Evolutionary conservation across 768 basidiomycete species (phyloP).

Genomic region (Boletus reticuloceps): DNA sequence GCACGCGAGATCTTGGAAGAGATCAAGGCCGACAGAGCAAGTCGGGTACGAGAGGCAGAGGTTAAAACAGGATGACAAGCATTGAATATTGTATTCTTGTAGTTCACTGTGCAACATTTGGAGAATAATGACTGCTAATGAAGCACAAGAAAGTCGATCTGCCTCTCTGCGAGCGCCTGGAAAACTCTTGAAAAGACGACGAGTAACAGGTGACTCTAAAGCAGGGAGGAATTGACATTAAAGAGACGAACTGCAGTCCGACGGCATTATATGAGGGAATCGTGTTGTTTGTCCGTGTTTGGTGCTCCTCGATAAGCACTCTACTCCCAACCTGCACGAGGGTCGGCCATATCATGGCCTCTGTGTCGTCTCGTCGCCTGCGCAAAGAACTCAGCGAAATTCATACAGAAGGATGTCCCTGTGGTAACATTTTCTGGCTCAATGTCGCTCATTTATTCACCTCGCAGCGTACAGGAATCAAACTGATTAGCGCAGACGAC

Average conservation of each 20-base stretch:
- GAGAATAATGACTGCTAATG: constrained; percentile 6
- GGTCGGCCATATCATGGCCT: constrained; percentile 43
- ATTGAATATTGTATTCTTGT: constrained; percentile 20
- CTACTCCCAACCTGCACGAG: constrained; percentile 13
- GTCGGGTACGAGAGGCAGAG: constrained; percentile 42
- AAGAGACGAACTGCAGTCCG: not conserved
- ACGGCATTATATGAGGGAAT: constrained; percentile 28
- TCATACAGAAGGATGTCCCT: constrained; percentile 60
- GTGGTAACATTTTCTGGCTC: constrained; percentile 40
- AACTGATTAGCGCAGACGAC: constrained; percentile 70
- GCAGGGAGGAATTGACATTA: constrained; percentile 51
- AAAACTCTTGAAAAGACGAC: constrained; percentile 36
- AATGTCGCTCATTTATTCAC: not conserved
- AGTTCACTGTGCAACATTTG: constrained; percentile 18
- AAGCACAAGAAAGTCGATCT: constrained; percentile 41
- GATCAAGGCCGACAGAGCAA: constrained; percentile 66
- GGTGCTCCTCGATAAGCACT: constrained; percentile 14
- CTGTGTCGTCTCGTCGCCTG: constrained; percentile 62
- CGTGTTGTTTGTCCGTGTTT: constrained; percentile 39
- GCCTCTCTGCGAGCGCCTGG: constrained; percentile 71
- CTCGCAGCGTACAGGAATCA: constrained; percentile 54
- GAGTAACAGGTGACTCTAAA: constrained; percentile 71
- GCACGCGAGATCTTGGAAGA: constrained; percentile 80
- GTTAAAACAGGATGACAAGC: constrained; percentile 12
- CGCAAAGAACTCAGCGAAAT: constrained; percentile 73